phyloP scores from a whole-genome alignment of 345 rosid species.

The Citrus medica region DNA sequence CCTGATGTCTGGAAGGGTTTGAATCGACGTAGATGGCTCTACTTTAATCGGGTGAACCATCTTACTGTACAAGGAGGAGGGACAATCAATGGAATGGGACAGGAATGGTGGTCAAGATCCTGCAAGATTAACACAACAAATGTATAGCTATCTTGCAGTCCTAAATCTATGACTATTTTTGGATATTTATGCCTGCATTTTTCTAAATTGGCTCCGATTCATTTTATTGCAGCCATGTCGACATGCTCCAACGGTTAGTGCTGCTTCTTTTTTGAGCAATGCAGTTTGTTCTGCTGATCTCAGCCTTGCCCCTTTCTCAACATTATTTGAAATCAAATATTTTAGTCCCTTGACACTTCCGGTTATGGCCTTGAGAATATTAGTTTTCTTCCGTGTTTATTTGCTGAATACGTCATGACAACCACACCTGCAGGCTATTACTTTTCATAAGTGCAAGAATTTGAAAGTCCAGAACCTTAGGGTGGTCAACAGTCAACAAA shows the following conservation, averaged over 20 bases:
- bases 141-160: constrained; percentile 28
- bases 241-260: constrained; percentile 91
- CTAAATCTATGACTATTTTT: constrained; percentile 10
- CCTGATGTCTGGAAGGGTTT: constrained; percentile 75
- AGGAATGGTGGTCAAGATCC: constrained; percentile 78
- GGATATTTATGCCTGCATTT: background rate
- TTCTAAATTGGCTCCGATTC: constrained; percentile 20
- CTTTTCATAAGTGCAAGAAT: constrained; percentile 82
- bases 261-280: constrained; percentile 12
- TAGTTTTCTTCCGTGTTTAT: background rate
- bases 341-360: background rate
- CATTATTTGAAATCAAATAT: background rate
- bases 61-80: constrained; percentile 79
- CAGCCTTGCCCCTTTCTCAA: background rate
- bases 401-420: constrained; percentile 9
- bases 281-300: constrained; percentile 18
- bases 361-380: background rate
- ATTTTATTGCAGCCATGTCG: constrained; percentile 68
- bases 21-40: constrained; percentile 72
- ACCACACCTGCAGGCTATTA: constrained; percentile 56
- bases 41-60: constrained; percentile 70
- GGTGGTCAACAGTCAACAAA: constrained; percentile 63
- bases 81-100: constrained; percentile 76
- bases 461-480: constrained; percentile 53
- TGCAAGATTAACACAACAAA: constrained; percentile 63